Base-by-base conservation (phyloP, 2,329 filamentous ascomycete genomes). In the Simplicillium sp. region DNA sequence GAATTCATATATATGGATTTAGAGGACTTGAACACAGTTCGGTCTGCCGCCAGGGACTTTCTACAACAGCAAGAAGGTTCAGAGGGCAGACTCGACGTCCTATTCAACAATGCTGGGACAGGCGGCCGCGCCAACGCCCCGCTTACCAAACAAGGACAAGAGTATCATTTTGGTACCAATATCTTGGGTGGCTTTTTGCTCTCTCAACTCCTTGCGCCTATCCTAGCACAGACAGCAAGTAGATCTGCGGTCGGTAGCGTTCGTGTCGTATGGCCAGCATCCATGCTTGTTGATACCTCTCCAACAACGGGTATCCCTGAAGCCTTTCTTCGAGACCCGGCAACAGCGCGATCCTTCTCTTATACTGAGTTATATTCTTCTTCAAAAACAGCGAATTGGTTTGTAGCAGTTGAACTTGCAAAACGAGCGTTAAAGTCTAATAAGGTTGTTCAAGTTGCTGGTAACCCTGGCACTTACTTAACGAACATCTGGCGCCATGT, bases 1-100 rank as follows among this genome's bases (percentile, higher is more conserved):
- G 46, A 34, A 18, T 65, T 64, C 40, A 48, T 69, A 8, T 41
- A 55, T 11, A 48, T 71, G 8, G 67, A 71, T 43, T 46, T 59
- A 11, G 45, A 47, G 9, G 54, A 57, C 42, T 48, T 59, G 11
- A 38, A 45, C 15, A 54, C 48, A n/a, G 44, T 58, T 18, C 54
- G 51, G 37, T 38, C 45, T 11, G 46, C 54, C 3, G 54, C 50
- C 3, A 34, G 43, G 9, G 41, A 38, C 11, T 50, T 51, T 11
- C 41, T 51, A n/a, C n/a, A n/a, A n/a, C 7, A 34, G 37, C 38
- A 48, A 41, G 29, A 45, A 50, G 29, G 35, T 36, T 6, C 46
- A 48, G 16, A 46, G n/a, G n/a, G n/a, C n/a, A n/a, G n/a, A n/a
- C n/a, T 65, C 11, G 58, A 64, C 42, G 52, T 60, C 4, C 42